Percentiles rank a stretch among this genome's conserved stretches.
These are phyloP conservation scores for Serendipita sp. DNA, from an alignment of 768 basidiomycete species.

Conservation along the genomic window DNA sequence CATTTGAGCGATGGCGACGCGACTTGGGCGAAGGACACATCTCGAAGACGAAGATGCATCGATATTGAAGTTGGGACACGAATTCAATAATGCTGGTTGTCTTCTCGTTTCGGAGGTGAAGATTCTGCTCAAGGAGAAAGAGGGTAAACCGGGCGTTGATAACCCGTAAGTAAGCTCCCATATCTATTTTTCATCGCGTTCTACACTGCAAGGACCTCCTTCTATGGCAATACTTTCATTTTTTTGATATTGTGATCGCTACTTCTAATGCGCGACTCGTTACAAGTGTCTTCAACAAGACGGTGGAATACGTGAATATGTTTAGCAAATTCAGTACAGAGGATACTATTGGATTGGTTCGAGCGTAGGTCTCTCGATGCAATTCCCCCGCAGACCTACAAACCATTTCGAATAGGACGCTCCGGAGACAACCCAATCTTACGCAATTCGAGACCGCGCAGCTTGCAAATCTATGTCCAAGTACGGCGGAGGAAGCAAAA, in stretches of 20 bases:
- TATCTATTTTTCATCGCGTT: not conserved
- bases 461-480: conserved; percentile 81
- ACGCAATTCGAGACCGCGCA: conserved; percentile 89
- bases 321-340: conserved; percentile 83
- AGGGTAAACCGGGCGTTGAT: conserved; percentile 66
- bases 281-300: conserved; percentile 78
- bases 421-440: conserved; percentile 60
- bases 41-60: conserved; percentile 78
- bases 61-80: conserved; percentile 67
- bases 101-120: conserved; percentile 86
- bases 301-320: conserved; percentile 78
- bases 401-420: conserved; percentile 32
- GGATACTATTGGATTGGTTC: conserved; percentile 69
- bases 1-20: conserved; percentile 32
- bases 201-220: not conserved
- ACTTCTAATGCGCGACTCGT: not conserved
- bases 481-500: conserved; percentile 78
- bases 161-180: conserved; percentile 44
- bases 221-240: not conserved
- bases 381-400: not conserved
- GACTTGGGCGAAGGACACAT: conserved; percentile 37
- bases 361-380: conserved; percentile 43
- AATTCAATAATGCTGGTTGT: conserved; percentile 85
- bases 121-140: conserved; percentile 71
- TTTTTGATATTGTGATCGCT: not conserved